phyloP scores from a whole-genome alignment of 371 early-diverging fungal species.

The Mucor saturninus region DNA sequence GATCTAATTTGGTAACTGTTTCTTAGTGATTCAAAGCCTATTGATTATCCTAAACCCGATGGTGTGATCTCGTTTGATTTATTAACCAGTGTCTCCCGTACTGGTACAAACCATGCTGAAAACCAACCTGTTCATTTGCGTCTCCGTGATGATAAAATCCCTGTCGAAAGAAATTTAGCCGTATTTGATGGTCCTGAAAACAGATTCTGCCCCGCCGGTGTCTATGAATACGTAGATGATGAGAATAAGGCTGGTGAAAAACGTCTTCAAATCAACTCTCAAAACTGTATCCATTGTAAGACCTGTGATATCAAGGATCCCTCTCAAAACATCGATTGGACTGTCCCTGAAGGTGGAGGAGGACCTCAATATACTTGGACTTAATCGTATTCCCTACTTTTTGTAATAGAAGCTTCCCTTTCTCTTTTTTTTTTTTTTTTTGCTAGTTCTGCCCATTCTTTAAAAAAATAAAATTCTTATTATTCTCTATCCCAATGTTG shows the following conservation, averaged over 20 bases:
- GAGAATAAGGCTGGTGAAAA: slow-evolving; percentile 84
- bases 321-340: slow-evolving; percentile 98
- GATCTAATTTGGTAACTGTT: background rate
- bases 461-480: no score
- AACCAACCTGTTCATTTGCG: slow-evolving; percentile 95
- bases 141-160: slow-evolving; percentile 71
- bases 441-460: no score
- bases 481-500: no score
- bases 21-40: slow-evolving; percentile 69
- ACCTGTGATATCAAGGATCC: slow-evolving; percentile 99
- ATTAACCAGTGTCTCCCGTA: slow-evolving; percentile 90
- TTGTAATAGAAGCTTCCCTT: no score
- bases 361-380: slow-evolving; percentile 74
- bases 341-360: slow-evolving; percentile 97
- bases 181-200: slow-evolving; percentile 97
- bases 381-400: slow-evolving; percentile 6
- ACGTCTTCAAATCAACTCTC: slow-evolving; percentile 97
- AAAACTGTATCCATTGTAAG: slow-evolving; percentile 99
- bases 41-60: slow-evolving; percentile 98
- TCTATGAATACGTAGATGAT: slow-evolving; percentile 97
- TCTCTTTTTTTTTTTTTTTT: no score
- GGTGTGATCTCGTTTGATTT: slow-evolving; percentile 94
- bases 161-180: slow-evolving; percentile 81
- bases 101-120: slow-evolving; percentile 95
- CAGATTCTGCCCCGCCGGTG: slow-evolving; percentile 98